Base-by-base conservation (phyloP, 139 green algal genomes). In the Chlorella sp. region DNA sequence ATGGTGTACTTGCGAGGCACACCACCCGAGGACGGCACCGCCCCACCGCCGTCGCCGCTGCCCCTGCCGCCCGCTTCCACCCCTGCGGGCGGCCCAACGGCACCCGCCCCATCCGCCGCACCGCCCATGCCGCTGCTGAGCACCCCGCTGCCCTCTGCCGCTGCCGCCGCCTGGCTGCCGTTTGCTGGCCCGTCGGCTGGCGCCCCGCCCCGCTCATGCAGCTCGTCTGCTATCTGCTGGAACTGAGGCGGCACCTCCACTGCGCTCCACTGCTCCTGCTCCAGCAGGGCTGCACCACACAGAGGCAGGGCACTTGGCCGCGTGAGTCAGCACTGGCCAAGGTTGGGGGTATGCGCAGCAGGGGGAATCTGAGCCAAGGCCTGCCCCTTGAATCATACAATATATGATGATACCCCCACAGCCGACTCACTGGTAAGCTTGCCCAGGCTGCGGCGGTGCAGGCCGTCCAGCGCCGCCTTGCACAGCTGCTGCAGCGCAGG, bases 401-500 rank as follows among this genome's bases (percentile, higher is more conserved):
- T n/a, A n/a, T n/a, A n/a, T n/a, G n/a, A n/a, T n/a, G n/a, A n/a
- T n/a, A n/a, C n/a, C n/a, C n/a, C n/a, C n/a, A n/a, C n/a, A n/a
- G n/a, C n/a, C n/a, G n/a, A 38, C 54, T 51, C 44, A 90, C 88
- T 85, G 77, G 86, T 88, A 16, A 91, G 87, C 73, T 89, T 86
- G 60, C 82, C 90, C 19, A 90, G 70, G 62, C 44, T 81, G 40
- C 85, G 75, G 7, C 67, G 48, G 70, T 96, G 94, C 46, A 91
- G 70, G 69, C 40, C 64, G 22, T 98, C 93, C 75, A 98, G 77
- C 64, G 90, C 93, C 0, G 88, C 87, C 60, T 91, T 92, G 87
- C 92, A 94, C 86, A 97, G 92, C 65, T 87, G 84, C 87, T 97
- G 93, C 81, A 95, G 67, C 84, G 88, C 88, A 94, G 67, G 74